Base-by-base conservation (phyloP, 805 yeast genomes). In the Cyberlindnera euphorbiae region DNA sequence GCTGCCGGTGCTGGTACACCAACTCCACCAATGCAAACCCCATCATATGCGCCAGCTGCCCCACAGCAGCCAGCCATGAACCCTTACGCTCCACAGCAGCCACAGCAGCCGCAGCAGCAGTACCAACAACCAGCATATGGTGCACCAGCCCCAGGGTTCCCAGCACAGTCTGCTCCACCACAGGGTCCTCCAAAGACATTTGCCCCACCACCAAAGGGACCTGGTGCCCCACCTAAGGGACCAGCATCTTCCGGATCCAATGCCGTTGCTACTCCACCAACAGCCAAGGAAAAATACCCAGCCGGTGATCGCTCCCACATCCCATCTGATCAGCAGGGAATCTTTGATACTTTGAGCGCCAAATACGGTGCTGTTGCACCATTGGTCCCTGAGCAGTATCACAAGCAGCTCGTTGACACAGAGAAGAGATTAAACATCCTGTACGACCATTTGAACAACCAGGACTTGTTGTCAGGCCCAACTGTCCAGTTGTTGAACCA, bases 371-470 rank as follows among this genome's bases (percentile, higher is more conserved):
- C 94, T 13, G 66, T 69, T 30, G 73, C 86, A 27, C 95, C 96
- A 17, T 82, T 75, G 28, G 73, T 87, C 28, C 95, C 96, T 17
- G 83, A 77, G 33, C 78, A 76, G 55, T 86, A 75, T 52, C 58
- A 71, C 18, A 81, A 77, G 44, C 96, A 87, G 53, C 72, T 82
- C 35, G 66, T 62, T 30, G 97, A 90, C 58, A 78, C 94, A 55
- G 90, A 80, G 49, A 82, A 82, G 65, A 77, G 97, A 58, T 62
- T 93, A 39, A 73, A 77, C 44, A 72, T 86, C 35, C 66, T 93
- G 44, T 87, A 73, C 56, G 88, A 79, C 48, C 87, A 80, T 49
- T 72, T 93, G 62, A 82, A 82, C 56, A 82, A 79, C 49, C 75
- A 73, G 37, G 90, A 82, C 32, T 61, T 79, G 36, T 60, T 87